A percentile compares a stretch with the other conserved stretches of the same genome.
Conservation (phyloP, 768 basidiomycete genomes). For the Psilocybe azurescens region DNA sequence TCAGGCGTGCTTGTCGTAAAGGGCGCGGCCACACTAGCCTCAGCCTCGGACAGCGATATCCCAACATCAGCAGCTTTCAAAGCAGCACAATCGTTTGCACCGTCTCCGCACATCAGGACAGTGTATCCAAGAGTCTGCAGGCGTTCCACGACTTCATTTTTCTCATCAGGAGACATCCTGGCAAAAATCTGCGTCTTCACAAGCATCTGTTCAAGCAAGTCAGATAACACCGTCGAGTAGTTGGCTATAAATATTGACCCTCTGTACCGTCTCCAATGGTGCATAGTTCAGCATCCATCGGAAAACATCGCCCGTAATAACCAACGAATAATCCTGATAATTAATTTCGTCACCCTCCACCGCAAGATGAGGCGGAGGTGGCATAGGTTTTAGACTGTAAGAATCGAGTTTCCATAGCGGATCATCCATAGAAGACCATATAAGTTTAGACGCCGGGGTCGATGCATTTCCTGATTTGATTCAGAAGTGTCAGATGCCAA, state of each 20-base stretch:
- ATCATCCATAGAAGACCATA: slow-evolving; percentile 95
- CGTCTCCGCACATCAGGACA: slow-evolving; percentile 98
- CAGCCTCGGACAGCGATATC: slow-evolving; percentile 94
- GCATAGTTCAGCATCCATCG: slow-evolving; percentile 98
- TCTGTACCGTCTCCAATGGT: slow-evolving; percentile 90
- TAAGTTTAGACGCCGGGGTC: slow-evolving; percentile 64
- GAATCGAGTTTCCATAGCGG: slow-evolving; percentile 81
- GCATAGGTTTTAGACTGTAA: slow-evolving; percentile 84
- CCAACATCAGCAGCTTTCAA: slow-evolving; percentile 99
- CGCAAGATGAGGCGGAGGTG: slow-evolving; percentile 72
- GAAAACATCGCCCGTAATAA: slow-evolving; percentile 94
- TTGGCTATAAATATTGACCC: slow-evolving; percentile 57
- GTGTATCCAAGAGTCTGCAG: slow-evolving; percentile 93
- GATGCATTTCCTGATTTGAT: slow-evolving; percentile 53
- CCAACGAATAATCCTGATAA: slow-evolving; percentile 89
- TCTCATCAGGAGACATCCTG: slow-evolving; percentile 99
- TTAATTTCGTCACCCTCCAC: slow-evolving; percentile 75
- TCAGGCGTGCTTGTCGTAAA: slow-evolving; percentile 95
- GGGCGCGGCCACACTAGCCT: slow-evolving; percentile 97
- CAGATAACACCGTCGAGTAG: not conserved
- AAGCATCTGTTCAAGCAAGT: slow-evolving; percentile 74
- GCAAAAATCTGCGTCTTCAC: slow-evolving; percentile 97
- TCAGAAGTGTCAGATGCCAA: not conserved
- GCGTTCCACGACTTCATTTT: slow-evolving; percentile 96
- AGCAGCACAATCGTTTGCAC: slow-evolving; percentile 98